A percentile compares a stretch with the other conserved stretches of the same genome.
phyloP scores from a whole-genome alignment of 1,139 yeast species.

The Magnusiomyces ingens region DNA sequence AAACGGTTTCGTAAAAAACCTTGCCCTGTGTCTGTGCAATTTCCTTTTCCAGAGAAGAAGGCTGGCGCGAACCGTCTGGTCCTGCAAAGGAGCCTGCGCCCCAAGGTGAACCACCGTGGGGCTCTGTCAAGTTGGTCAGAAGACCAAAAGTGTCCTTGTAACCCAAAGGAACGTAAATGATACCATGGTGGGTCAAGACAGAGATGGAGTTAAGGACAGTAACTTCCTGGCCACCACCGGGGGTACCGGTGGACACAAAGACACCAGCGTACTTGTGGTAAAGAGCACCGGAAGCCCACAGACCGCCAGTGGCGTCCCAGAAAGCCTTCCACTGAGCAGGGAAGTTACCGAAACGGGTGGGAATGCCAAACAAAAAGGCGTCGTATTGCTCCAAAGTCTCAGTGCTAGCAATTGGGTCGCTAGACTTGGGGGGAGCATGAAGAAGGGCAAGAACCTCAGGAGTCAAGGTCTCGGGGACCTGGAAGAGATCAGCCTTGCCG shows the following conservation, averaged over 20 bases:
- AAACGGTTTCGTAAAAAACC: constrained; percentile 43
- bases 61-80: constrained; percentile 65
- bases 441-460: constrained; percentile 47
- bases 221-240: constrained; percentile 73
- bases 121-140: constrained; percentile 51
- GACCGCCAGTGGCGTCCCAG: constrained; percentile 70
- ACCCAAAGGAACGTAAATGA: constrained; percentile 62
- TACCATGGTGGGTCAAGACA: constrained; percentile 64
- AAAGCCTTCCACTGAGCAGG: constrained; percentile 71
- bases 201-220: constrained; percentile 58
- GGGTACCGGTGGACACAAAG: constrained; percentile 67
- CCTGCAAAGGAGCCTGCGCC: constrained; percentile 76
- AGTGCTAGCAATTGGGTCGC: constrained; percentile 56
- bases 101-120: constrained; percentile 76
- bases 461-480: constrained; percentile 66
- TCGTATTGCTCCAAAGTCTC: constrained; percentile 54
- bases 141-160: constrained; percentile 52
- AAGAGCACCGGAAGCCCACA: constrained; percentile 66
- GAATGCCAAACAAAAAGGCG: constrained; percentile 66
- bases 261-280: constrained; percentile 66
- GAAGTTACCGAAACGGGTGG: constrained; percentile 70
- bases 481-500: constrained; percentile 57
- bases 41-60: constrained; percentile 53
- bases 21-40: constrained; percentile 57
- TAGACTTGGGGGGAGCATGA: constrained; percentile 52